Evolutionary conservation across 441 rosid species (phyloP), one percentile per base, ranked within the genome.

Genomic region (Theobroma grandiflorum): DNA sequence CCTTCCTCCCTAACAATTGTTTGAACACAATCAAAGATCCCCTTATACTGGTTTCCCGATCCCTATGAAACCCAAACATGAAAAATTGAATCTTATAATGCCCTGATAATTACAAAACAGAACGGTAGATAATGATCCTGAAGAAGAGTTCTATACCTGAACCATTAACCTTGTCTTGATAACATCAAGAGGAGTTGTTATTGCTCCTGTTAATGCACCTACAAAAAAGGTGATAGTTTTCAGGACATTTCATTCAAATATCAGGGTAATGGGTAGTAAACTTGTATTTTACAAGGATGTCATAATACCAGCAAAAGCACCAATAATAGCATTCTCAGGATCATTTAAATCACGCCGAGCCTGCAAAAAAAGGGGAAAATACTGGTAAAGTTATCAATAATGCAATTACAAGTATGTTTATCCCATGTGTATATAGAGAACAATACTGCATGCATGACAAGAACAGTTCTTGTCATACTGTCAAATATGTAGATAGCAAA

Each of bases 171-270:
- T 92, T 77, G 99, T 96, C 87, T 95, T 96, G 69, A 95, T 92
- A 80, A 96, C 98, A 86, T 95, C 99, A 20, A 92, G 97, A n/a
- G 99, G 99, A 73, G 98, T 95, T 62, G 99, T 96, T 61, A 95
- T 89, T 77, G 98, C 99, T 86, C 98, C 99, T 3, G 99, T 95
- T 67, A 95, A 80, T 45, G 98, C 98, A 84, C 98, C 98, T 96
- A 67, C 57, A 79, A 75, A 52, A 26, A 66, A 47, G n/a, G 43
- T 26, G 3, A 38, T 37, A 73, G 45, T 5, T 26, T 26, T 26
- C 31, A 26, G 31, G 8, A 49, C 33, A 55, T 55, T 72, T 72
- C 37, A 55, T 38, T 72, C 70, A 59, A 69, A 16, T 11, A 31
- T 3, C 59, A 73, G 16, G 31, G 22, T 14, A 42, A 38, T 52